Conservation (phyloP, 2,329 filamentous ascomycete species). For the Didymella keratinophila region DNA sequence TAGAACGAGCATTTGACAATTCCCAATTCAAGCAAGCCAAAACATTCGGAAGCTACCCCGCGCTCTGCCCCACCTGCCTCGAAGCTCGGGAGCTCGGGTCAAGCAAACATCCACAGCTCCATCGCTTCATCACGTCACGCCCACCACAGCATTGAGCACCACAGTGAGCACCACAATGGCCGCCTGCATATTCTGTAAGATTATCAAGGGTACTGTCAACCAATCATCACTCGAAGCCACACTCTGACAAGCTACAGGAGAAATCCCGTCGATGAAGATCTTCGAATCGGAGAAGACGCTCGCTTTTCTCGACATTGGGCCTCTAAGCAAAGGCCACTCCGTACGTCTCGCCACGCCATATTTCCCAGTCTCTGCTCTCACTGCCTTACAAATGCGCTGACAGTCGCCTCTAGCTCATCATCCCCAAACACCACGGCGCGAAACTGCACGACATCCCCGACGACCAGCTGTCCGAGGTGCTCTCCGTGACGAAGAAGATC, state of each 20-base stretch:
- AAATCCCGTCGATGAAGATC: conserved; percentile 96
- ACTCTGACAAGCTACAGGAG: conserved; percentile 65
- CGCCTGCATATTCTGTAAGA: conserved; percentile 96
- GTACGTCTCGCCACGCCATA: conserved; percentile 60
- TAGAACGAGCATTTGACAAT: not conserved
- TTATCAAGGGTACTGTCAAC: conserved; percentile 79
- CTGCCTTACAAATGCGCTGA: no score
- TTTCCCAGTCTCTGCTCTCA: no score
- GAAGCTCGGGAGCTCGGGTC: conserved; percentile 27
- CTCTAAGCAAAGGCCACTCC: conserved; percentile 85
- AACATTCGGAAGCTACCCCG: conserved; percentile 28
- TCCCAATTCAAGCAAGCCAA: not conserved
- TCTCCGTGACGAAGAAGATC: conserved; percentile 89
- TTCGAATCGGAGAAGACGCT: conserved; percentile 92
- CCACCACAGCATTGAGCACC: conserved; percentile 36
- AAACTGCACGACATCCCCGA: conserved; percentile 95
- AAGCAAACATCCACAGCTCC: conserved; percentile 13
- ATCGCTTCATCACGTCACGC: conserved; percentile 32
- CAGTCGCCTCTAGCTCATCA: conserved; percentile 76
- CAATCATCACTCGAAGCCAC: not conserved
- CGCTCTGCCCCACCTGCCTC: conserved; percentile 24
- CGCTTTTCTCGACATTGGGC: conserved; percentile 96
- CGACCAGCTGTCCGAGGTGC: conserved; percentile 80
- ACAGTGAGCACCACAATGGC: conserved; percentile 58
- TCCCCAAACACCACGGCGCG: conserved; percentile 91